Conservation (phyloP, 495 filamentous ascomycete genomes). For the Aspergillus affinis region DNA sequence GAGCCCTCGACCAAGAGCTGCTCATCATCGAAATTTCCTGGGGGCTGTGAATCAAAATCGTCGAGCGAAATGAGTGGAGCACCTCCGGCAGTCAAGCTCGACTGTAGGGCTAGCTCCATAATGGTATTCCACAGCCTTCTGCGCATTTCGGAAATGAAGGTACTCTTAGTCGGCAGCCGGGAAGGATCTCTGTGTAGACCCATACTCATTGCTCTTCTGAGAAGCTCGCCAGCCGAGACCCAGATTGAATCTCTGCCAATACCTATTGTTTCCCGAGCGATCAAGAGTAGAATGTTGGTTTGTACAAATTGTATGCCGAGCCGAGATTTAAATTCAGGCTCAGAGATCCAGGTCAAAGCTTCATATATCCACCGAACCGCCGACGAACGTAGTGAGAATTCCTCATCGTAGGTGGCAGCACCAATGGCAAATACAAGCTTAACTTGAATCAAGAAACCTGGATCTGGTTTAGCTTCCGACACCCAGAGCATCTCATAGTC, state of each 20-base stretch:
- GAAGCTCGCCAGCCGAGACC: slow-evolving; percentile 53
- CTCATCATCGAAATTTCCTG: slow-evolving; percentile 49
- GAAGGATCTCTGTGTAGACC: slow-evolving; percentile 61
- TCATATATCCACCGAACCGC: slow-evolving; percentile 51
- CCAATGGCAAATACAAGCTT: slow-evolving; percentile 55
- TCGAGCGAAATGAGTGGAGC: slow-evolving; percentile 46
- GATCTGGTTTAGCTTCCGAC: slow-evolving; percentile 21
- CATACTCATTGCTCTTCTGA: slow-evolving; percentile 58
- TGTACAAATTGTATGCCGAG: slow-evolving; percentile 46
- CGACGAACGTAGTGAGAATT: slow-evolving; percentile 33
- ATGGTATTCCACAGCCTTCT: slow-evolving; percentile 63
- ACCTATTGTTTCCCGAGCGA: slow-evolving; percentile 47
- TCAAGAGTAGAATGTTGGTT: slow-evolving; percentile 45
- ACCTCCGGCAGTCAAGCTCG: slow-evolving; percentile 52
- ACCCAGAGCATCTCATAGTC: slow-evolving; percentile 33
- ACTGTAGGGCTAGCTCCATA: slow-evolving; percentile 52
- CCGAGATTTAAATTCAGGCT: slow-evolving; percentile 49
- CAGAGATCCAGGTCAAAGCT: slow-evolving; percentile 53
- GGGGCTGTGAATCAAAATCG: slow-evolving; percentile 56
- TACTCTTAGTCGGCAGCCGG: slow-evolving; percentile 39
- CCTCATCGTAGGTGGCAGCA: slow-evolving; percentile 36
- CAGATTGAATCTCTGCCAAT: slow-evolving; percentile 54
- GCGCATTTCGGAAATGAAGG: slow-evolving; percentile 53
- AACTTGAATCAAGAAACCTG: slow-evolving; percentile 41
- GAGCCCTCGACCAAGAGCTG: slow-evolving; percentile 30